A percentile compares a stretch with the other conserved stretches of the same genome.
Conservation (phyloP, 2,329 filamentous ascomycete genomes). For the Septoria linicola region DNA sequence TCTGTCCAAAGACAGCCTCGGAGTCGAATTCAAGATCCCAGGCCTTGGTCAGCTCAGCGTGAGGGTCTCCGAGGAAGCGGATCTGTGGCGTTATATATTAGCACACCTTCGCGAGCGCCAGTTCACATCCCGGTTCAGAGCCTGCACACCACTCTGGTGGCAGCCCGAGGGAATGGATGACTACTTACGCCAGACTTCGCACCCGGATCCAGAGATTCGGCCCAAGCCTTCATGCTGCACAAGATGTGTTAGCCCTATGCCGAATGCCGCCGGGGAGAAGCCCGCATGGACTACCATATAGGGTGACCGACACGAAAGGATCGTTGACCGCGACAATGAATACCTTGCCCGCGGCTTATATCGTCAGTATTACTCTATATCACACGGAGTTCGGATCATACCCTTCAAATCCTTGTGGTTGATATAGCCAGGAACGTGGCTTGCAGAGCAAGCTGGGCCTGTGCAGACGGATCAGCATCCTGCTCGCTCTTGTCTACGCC, state of each 20-base stretch:
- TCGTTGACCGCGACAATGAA: constrained; percentile 94
- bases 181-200: constrained; percentile 67
- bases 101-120: neutral
- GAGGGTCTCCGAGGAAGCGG: constrained; percentile 83
- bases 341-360: constrained; percentile 64
- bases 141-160: neutral
- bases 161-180: constrained; percentile 1
- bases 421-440: constrained; percentile 84
- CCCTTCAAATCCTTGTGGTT: constrained; percentile 70
- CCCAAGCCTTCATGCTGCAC: constrained; percentile 77
- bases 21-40: constrained; percentile 82
- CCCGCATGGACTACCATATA: neutral
- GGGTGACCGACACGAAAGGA: constrained; percentile 70
- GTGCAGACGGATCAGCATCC: neutral
- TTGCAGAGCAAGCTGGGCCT: constrained; percentile 62
- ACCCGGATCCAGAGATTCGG: constrained; percentile 69
- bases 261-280: constrained; percentile 2
- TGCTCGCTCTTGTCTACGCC: neutral
- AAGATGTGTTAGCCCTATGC: constrained; percentile 10
- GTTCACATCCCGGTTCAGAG: neutral
- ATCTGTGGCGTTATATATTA: constrained; percentile 55
- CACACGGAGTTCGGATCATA: neutral
- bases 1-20: constrained; percentile 73
- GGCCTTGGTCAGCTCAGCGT: constrained; percentile 75
- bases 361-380: neutral